phyloP scores from a whole-genome alignment of 1,284 basidiomycete genomes.

The Apiotrichum domesticum region DNA sequence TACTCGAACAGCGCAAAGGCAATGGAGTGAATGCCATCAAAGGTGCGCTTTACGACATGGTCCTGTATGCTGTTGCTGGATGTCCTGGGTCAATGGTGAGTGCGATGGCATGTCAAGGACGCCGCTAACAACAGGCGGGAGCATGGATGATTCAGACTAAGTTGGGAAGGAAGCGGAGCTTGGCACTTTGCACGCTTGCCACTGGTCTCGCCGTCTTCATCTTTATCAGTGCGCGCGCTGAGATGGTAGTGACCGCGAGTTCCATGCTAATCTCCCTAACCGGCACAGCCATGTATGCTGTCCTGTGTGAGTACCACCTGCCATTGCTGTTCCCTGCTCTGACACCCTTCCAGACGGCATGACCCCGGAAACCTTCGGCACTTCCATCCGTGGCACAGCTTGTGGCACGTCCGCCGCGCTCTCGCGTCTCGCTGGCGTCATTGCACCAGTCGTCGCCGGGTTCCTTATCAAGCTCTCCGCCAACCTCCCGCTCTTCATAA shows the following conservation, averaged over 20 bases:
- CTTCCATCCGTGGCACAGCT: slow-evolving; percentile 77
- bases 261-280: slow-evolving; percentile 75
- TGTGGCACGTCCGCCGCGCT: slow-evolving; percentile 85
- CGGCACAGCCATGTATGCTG: slow-evolving; percentile 86
- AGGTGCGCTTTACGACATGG: slow-evolving; percentile 65
- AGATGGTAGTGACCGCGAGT: slow-evolving; percentile 63
- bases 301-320: slow-evolving; percentile 62
- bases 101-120: slow-evolving; percentile 13
- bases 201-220: slow-evolving; percentile 71
- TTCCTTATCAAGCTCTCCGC: slow-evolving; percentile 64
- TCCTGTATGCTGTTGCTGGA: slow-evolving; percentile 67
- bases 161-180: slow-evolving; percentile 67
- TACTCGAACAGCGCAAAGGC: slow-evolving; percentile 55
- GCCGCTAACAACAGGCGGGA: slow-evolving; percentile 57
- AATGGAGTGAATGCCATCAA: slow-evolving; percentile 54
- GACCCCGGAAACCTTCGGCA: slow-evolving; percentile 86
- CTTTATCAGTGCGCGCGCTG: slow-evolving; percentile 61
- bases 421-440: slow-evolving; percentile 85
- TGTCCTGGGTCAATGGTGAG: slow-evolving; percentile 77
- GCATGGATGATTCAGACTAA: slow-evolving; percentile 78
- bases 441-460: slow-evolving; percentile 80
- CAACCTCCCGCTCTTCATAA: slow-evolving; percentile 72
- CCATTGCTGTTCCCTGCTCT: neutral
- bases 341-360: slow-evolving; percentile 52
- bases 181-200: slow-evolving; percentile 73